Percentiles rank a stretch among this genome's conserved stretches.
These are phyloP conservation scores for Zygoascus flipseniorum DNA, from an alignment of 805 yeast species.

Conservation along the genomic window DNA sequence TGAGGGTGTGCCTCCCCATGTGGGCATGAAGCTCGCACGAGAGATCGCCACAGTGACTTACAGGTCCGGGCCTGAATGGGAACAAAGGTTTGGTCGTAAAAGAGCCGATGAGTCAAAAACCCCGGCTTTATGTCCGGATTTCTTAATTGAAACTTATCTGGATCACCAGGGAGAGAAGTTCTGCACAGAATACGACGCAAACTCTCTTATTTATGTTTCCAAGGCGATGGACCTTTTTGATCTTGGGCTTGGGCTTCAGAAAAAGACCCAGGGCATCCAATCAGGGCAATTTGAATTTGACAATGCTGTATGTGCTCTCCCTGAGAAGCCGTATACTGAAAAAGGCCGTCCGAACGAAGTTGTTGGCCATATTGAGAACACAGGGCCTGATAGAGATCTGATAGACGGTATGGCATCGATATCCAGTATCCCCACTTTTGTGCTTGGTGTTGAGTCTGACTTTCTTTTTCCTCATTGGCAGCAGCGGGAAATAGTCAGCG, in stretches of 20 bases:
- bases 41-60: constrained; percentile 92
- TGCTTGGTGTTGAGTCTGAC: constrained; percentile 90
- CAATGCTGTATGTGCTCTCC: constrained; percentile 33
- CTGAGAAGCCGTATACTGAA: constrained; percentile 46
- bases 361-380: not conserved
- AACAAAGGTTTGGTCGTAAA: constrained; percentile 79
- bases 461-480: constrained; percentile 92
- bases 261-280: constrained; percentile 8
- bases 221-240: constrained; percentile 96
- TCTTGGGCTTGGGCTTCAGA: constrained; percentile 37
- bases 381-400: constrained; percentile 41
- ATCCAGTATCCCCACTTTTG: constrained; percentile 56
- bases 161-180: constrained; percentile 95
- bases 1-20: constrained; percentile 75
- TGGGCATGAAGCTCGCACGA: constrained; percentile 89
- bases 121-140: constrained; percentile 91
- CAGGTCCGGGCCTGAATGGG: constrained; percentile 97
- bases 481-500: constrained; percentile 69
- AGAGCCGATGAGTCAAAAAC: constrained; percentile 69
- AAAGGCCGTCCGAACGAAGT: constrained; percentile 39
- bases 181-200: constrained; percentile 84
- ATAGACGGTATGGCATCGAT: constrained; percentile 55
- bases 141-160: constrained; percentile 81
- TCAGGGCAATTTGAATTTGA: not conserved
- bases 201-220: constrained; percentile 76